Conservation (phyloP, 768 basidiomycete species). For the Agrocybe chaxingu region DNA sequence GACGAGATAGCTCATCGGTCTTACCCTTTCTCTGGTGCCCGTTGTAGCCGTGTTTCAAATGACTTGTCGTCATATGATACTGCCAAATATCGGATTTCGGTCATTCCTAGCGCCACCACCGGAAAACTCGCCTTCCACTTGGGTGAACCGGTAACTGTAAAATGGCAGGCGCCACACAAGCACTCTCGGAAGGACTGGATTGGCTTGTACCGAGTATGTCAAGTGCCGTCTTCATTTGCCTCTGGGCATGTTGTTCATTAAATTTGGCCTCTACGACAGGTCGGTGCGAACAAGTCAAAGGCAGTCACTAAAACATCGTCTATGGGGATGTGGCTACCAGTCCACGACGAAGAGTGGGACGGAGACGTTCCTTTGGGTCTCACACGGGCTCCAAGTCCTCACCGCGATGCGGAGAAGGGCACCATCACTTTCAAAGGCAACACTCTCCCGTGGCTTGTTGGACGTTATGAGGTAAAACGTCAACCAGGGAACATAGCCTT, state of each 20-base stretch:
- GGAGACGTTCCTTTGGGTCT: slow-evolving; percentile 70
- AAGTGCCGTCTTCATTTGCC: slow-evolving; percentile 2
- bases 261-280: slow-evolving; percentile 33
- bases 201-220: slow-evolving; percentile 77
- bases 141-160: slow-evolving; percentile 83
- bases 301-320: slow-evolving; percentile 83
- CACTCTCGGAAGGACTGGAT: slow-evolving; percentile 97
- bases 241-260: slow-evolving; percentile 3
- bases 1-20: background rate
- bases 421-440: slow-evolving; percentile 73
- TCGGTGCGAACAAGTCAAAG: slow-evolving; percentile 84
- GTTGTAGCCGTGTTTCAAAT: slow-evolving; percentile 66
- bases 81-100: slow-evolving; percentile 70
- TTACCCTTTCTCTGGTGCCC: slow-evolving; percentile 16
- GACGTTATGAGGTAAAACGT: slow-evolving; percentile 74
- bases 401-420: slow-evolving; percentile 52
- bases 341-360: slow-evolving; percentile 91
- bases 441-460: slow-evolving; percentile 82
- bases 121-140: slow-evolving; percentile 72
- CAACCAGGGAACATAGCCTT: background rate
- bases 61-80: slow-evolving; percentile 80
- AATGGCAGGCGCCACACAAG: slow-evolving; percentile 81
- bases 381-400: slow-evolving; percentile 29
- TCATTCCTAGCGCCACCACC: slow-evolving; percentile 47
- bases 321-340: slow-evolving; percentile 89